Percentiles rank a stretch among this genome's conserved stretches.
phyloP scores from a whole-genome alignment of 441 rosid species.

The Bocquillonia castaneifolia region DNA sequence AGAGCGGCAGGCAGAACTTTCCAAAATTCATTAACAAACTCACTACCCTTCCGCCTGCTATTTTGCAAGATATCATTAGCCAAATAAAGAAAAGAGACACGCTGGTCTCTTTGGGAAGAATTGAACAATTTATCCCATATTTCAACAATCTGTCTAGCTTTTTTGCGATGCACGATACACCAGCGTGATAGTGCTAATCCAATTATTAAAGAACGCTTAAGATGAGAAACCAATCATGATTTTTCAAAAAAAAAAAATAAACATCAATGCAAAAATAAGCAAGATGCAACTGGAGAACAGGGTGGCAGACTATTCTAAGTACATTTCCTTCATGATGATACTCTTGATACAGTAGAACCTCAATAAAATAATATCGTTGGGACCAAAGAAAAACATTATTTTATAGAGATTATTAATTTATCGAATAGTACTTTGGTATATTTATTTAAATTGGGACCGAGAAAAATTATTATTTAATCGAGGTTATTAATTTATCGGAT shows the following conservation, averaged over 20 bases:
- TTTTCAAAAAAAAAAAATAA: background rate
- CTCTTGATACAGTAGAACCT: background rate
- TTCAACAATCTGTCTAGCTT: constrained; percentile 48
- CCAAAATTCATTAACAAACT: constrained; percentile 55
- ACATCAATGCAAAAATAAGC: background rate
- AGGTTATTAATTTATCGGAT: too few species aligned
- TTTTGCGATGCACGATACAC: constrained; percentile 50
- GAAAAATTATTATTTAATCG: too few species aligned
- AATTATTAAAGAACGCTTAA: background rate
- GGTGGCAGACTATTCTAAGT: background rate
- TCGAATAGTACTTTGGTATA: too few species aligned
- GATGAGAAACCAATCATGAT: background rate
- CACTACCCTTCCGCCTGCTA: constrained; percentile 45
- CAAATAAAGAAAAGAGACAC: constrained; percentile 43
- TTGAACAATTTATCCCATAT: constrained; percentile 43
- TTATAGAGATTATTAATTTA: too few species aligned
- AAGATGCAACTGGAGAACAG: background rate
- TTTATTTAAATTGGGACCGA: too few species aligned
- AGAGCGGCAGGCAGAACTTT: constrained; percentile 47
- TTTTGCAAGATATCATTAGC: constrained; percentile 52
- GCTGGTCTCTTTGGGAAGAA: constrained; percentile 41
- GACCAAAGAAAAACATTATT: too few species aligned
- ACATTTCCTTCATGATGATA: background rate
- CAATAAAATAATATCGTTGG: too few species aligned
- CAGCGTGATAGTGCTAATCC: constrained; percentile 47